Base-by-base conservation (phyloP, 2,329 filamentous ascomycete genomes). In the Ophiostoma tasmaniense region DNA sequence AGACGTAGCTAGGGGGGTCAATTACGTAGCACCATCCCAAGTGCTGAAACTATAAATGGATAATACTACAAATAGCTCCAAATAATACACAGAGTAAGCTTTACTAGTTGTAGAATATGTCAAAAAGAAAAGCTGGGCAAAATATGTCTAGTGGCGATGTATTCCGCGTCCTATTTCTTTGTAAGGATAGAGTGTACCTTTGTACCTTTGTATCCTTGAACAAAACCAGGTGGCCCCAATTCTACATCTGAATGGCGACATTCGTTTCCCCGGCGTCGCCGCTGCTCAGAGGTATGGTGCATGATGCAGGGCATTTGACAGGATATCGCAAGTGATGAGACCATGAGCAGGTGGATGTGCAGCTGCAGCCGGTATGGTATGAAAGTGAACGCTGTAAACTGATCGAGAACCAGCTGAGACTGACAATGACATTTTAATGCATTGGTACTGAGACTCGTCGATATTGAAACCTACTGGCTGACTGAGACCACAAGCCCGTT, bases 21-120 rank as follows among this genome's bases (percentile, higher is more conserved):
- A 61, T 61, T 61, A 61, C 55, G 55, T 61, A 61, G 55, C 55
- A 61, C 55, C 55, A 17, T 61, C 22, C n/a, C 50, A 55, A 55
- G 50, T 55, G 50, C 22, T 14, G 50, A 55, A 28, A 55, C 50
- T 55, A 28, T 8, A 55, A 25, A 55, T 25, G 50, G 20, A 55
- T 25, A 55, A 55, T 55, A 45, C 42, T 13, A 25, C n/a, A 22
- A 22, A 55, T 22, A 55, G 25, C 4, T 10, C 13, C n/a, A 25
- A n/a, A 3, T 22, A 14, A 11, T 25, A 7, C 17, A 14, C 55
- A 61, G 11, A 61, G 55, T 61, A 61, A 61, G 22, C 55, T 61
- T 61, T 61, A 6, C 13, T 61, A 61, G 55, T 20, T 25, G 17
- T 10, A 55, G 50, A 55, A 45, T 7, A 42, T 45, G 42, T 20